These are phyloP conservation scores for Tricholoma flavovirens DNA, from an alignment of 768 basidiomycete genomes.

Conservation along the genomic window DNA sequence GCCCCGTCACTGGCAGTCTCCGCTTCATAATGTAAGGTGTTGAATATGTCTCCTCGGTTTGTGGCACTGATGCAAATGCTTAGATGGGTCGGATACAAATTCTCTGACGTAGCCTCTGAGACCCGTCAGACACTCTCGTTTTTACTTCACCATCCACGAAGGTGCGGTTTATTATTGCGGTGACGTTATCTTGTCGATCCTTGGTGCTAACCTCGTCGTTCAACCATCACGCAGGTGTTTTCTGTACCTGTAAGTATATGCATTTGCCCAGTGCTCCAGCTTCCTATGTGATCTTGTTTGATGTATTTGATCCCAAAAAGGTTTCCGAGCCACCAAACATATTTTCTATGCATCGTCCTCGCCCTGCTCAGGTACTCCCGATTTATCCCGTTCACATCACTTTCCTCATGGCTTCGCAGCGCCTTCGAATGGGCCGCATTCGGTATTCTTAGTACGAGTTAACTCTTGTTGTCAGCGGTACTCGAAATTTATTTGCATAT, in stretches of 20 bases:
- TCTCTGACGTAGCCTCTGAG: constrained; percentile 38
- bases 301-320: constrained; percentile 15
- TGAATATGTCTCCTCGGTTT: not conserved
- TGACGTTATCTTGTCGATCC: not conserved
- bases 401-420: constrained; percentile 24
- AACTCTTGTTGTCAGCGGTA: not conserved
- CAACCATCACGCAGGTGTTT: constrained; percentile 40
- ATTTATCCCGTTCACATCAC: not conserved
- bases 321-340: constrained; percentile 72
- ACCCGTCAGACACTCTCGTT: constrained; percentile 56
- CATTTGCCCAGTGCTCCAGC: not conserved
- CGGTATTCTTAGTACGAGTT: constrained; percentile 45
- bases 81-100: constrained; percentile 61
- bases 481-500: not conserved
- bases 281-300: not conserved
- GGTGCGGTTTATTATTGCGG: constrained; percentile 27
- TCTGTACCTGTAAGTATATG: constrained; percentile 44
- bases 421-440: constrained; percentile 67
- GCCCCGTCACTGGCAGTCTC: constrained; percentile 32
- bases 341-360: constrained; percentile 59
- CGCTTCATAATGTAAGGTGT: constrained; percentile 52
- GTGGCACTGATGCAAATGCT: not conserved
- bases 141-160: constrained; percentile 71
- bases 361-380: constrained; percentile 45
- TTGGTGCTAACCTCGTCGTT: not conserved